Conservation (phyloP, 768 basidiomycete genomes). For the Hebeloma cylindrosporum region DNA sequence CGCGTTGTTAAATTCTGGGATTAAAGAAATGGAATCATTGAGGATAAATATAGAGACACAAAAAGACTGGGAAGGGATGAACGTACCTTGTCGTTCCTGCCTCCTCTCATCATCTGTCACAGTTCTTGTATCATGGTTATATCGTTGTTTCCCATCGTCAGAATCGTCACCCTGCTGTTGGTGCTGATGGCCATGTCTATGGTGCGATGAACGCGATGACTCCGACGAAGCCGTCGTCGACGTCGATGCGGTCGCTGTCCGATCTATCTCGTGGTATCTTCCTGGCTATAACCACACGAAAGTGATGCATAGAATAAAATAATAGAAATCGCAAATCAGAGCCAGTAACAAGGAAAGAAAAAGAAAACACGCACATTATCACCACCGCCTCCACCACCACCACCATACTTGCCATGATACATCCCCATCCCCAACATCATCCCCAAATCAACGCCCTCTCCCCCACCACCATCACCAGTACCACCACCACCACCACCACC, state of each 20-base stretch:
- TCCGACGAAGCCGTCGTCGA: constrained; percentile 21
- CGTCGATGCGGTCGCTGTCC: constrained; percentile 17
- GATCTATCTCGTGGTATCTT: too few species aligned
- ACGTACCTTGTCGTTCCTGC: constrained; percentile 25
- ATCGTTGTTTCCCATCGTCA: too few species aligned
- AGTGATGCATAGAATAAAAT: too few species aligned
- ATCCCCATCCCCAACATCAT: too few species aligned
- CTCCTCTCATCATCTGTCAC: too few species aligned
- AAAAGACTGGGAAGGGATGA: constrained; percentile 2
- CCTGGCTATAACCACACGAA: too few species aligned
- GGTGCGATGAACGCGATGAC: constrained; percentile 12
- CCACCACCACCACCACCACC: background rate
- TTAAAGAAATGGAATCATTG: constrained; percentile 7
- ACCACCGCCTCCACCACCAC: too few species aligned
- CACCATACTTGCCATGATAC: too few species aligned
- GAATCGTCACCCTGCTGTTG: constrained; percentile 1
- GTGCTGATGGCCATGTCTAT: constrained; percentile 3
- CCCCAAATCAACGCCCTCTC: background rate
- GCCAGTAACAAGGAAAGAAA: constrained; percentile 4
- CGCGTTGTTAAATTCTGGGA: constrained; percentile 52
- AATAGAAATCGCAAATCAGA: constrained; percentile 3
- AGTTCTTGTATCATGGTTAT: too few species aligned
- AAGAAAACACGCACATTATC: constrained; percentile 1
- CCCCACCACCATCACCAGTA: background rate
- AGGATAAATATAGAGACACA: too few species aligned